Percentiles rank a stretch among this genome's conserved stretches.
Conservation (phyloP, 805 yeast genomes). For the Sugiyamaella chiloensis region DNA sequence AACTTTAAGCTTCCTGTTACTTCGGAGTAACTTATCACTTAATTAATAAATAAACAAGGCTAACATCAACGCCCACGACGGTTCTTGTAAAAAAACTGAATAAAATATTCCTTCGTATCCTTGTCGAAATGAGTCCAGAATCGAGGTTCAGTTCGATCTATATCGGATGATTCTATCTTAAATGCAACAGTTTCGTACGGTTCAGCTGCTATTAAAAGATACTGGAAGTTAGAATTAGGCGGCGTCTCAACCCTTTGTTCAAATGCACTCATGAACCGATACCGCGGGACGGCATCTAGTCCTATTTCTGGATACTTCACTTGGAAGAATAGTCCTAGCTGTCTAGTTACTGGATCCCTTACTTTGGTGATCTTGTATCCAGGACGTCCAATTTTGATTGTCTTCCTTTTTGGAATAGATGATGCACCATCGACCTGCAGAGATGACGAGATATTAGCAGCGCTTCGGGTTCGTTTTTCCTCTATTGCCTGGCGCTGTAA, state of each 20-base stretch:
- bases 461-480: slow-evolving; percentile 25
- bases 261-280: slow-evolving; percentile 71
- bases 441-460: background rate
- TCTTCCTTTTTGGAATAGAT: slow-evolving; percentile 43
- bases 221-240: slow-evolving; percentile 51
- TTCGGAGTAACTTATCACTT: no score
- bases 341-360: slow-evolving; percentile 55
- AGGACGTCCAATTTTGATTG: slow-evolving; percentile 72
- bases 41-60: no score
- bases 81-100: slow-evolving; percentile 60
- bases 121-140: slow-evolving; percentile 74
- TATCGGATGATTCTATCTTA: slow-evolving; percentile 62
- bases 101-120: slow-evolving; percentile 62
- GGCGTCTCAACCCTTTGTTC: slow-evolving; percentile 58
- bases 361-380: slow-evolving; percentile 64
- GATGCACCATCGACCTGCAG: slow-evolving; percentile 29
- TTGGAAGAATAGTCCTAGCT: slow-evolving; percentile 64
- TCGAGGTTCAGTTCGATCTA: slow-evolving; percentile 37
- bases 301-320: slow-evolving; percentile 53
- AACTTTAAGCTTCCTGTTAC: no score
- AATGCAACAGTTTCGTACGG: slow-evolving; percentile 83
- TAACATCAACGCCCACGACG: no score
- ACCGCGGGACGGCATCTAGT: slow-evolving; percentile 52
- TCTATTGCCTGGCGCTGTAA: slow-evolving; percentile 53
- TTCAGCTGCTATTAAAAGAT: slow-evolving; percentile 77